A percentile compares a stretch with the other conserved stretches of the same genome.
These are phyloP conservation scores for Aspergillus flavus DNA, from an alignment of 2,329 filamentous ascomycete genomes.

Conservation along the genomic window DNA sequence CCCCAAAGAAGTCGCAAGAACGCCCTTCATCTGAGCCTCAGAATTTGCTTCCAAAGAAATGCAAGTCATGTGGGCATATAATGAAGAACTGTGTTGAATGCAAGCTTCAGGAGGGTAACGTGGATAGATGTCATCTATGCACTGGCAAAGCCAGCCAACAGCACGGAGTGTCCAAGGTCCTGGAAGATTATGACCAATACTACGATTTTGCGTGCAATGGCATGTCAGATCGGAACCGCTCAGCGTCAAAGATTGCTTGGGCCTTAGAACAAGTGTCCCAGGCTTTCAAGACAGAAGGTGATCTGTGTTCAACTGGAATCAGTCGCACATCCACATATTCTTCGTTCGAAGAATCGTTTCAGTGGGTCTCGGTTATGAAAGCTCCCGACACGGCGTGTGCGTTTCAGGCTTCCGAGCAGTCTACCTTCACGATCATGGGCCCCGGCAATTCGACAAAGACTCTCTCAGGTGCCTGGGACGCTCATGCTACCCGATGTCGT, in stretches of 20 bases:
- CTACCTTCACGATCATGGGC: background rate
- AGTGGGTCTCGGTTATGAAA: background rate
- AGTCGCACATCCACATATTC: background rate
- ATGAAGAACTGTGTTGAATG: background rate
- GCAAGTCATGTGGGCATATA: conserved; percentile 2
- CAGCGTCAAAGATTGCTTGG: background rate
- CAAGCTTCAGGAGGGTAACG: background rate
- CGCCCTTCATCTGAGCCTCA: background rate
- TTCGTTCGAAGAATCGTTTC: background rate
- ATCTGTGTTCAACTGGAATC: too few relatives aligned
- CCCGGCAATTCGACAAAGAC: background rate
- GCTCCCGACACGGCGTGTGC: background rate
- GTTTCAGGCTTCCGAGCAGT: background rate
- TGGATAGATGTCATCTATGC: conserved; percentile 1
- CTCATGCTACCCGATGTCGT: background rate
- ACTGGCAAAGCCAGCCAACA: background rate
- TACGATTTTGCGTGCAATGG: conserved; percentile 4
- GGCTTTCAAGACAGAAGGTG: background rate
- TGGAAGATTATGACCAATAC: background rate
- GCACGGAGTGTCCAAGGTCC: background rate
- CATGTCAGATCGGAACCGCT: background rate
- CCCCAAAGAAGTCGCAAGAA: background rate
- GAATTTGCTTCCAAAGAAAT: background rate
- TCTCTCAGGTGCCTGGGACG: too few relatives aligned
- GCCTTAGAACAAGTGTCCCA: background rate